Conservation (phyloP, 768 basidiomycete species). For the Mycena floridula region DNA sequence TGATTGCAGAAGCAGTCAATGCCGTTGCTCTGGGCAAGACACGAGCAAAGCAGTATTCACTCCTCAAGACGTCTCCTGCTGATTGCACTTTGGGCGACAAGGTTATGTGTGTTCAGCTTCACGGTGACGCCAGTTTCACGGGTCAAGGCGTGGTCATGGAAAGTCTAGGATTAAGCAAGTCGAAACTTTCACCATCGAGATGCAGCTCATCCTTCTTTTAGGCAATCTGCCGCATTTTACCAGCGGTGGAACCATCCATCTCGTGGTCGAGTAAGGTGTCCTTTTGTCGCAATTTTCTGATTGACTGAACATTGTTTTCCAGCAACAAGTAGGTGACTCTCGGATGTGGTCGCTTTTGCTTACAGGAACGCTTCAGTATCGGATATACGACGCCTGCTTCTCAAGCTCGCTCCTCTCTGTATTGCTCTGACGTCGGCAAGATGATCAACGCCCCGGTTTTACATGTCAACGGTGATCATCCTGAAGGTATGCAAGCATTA, state of each 20-base stretch:
- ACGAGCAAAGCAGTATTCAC: slow-evolving; percentile 82
- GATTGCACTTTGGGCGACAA: slow-evolving; percentile 55
- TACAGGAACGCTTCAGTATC: slow-evolving; percentile 45
- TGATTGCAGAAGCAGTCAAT: slow-evolving; percentile 68
- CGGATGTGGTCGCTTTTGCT: neutral
- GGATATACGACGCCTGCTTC: slow-evolving; percentile 91
- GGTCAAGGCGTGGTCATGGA: slow-evolving; percentile 93
- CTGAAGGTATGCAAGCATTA: slow-evolving; percentile 50
- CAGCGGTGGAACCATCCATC: slow-evolving; percentile 83
- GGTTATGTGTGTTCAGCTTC: slow-evolving; percentile 86
- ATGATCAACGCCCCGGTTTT: slow-evolving; percentile 86
- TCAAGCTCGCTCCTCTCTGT: slow-evolving; percentile 76
- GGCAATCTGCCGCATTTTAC: slow-evolving; percentile 89
- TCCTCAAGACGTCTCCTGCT: slow-evolving; percentile 58
- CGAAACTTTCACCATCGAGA: too few species aligned
- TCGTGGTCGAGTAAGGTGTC: slow-evolving; percentile 87
- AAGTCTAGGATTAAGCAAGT: slow-evolving; percentile 71
- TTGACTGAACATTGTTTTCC: slow-evolving; percentile 5
- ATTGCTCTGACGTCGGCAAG: slow-evolving; percentile 85
- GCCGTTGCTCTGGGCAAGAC: slow-evolving; percentile 87
- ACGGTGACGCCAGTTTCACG: slow-evolving; percentile 88
- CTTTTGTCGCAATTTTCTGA: neutral
- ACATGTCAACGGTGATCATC: slow-evolving; percentile 89
- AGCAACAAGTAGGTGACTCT: slow-evolving; percentile 50
- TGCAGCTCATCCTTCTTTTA: too few species aligned